Conservation (phyloP, 23 red algal genomes). For the Gracilariopsis chorda region DNA sequence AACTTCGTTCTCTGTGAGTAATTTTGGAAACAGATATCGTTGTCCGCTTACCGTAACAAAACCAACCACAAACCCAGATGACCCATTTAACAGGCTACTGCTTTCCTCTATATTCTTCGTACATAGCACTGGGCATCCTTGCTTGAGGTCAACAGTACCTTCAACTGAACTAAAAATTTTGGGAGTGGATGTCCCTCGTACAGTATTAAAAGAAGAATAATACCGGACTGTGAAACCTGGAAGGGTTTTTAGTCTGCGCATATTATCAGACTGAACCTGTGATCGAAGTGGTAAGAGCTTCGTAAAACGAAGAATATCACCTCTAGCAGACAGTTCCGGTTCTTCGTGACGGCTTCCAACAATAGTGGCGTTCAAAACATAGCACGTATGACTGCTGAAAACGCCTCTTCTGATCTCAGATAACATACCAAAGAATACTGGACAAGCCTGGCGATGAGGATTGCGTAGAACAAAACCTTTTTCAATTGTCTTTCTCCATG, state of each 20-base stretch:
- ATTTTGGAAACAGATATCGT: not conserved
- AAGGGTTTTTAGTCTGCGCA: not conserved
- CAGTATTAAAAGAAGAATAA: not conserved
- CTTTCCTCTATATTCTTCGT: conserved; percentile 11
- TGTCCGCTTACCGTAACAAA: not conserved
- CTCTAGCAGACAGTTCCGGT: not conserved
- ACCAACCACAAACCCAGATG: conserved; percentile 25
- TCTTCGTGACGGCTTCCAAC: not conserved
- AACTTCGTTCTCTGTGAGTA: not conserved
- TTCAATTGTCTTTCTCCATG: not conserved
- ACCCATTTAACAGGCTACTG: conserved; percentile 15
- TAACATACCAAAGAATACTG: conserved; percentile 21
- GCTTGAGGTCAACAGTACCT: not conserved
- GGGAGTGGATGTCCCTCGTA: not conserved
- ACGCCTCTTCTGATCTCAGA: conserved; percentile 27
- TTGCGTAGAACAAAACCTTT: conserved; percentile 18
- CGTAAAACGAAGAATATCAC: not conserved
- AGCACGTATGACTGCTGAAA: not conserved
- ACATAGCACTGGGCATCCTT: conserved; percentile 11
- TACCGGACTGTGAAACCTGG: not conserved
- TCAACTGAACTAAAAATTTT: not conserved
- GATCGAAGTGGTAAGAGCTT: not conserved
- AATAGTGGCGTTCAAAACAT: not conserved
- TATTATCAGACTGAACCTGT: not conserved
- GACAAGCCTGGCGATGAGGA: conserved; percentile 44